phyloP scores from a whole-genome alignment of 148 eudicot genomes.

The Camellia japonica region DNA sequence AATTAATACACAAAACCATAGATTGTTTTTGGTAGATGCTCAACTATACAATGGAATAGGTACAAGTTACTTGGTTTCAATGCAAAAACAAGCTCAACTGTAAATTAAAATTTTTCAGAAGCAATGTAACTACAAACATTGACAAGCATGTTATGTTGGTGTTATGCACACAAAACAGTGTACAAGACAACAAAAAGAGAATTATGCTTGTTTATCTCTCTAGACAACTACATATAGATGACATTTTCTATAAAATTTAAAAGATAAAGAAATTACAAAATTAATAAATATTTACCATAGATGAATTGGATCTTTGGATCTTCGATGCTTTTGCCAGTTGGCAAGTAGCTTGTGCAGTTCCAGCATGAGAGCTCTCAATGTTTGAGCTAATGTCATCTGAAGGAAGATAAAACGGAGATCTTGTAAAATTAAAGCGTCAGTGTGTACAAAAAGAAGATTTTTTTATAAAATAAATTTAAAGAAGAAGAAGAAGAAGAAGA shows the following conservation, averaged over 20 bases:
- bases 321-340: constrained; percentile 56
- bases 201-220: too few relatives aligned
- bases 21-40: too few relatives aligned
- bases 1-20: too few relatives aligned
- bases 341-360: constrained; percentile 38
- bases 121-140: too few relatives aligned
- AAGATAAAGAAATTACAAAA: background rate
- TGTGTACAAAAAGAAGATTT: background rate
- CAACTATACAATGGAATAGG: too few relatives aligned
- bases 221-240: background rate
- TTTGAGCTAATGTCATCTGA: constrained; percentile 59
- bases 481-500: background rate
- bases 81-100: too few relatives aligned
- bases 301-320: constrained; percentile 51
- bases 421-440: background rate
- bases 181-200: too few relatives aligned
- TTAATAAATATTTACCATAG: constrained; percentile 38
- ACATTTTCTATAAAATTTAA: background rate
- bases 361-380: constrained; percentile 43
- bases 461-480: background rate
- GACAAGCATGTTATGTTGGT: too few relatives aligned
- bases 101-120: too few relatives aligned
- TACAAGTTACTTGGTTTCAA: too few relatives aligned
- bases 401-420: background rate
- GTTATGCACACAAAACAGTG: too few relatives aligned